These are phyloP conservation scores for Nymphaea colorata DNA, from an alignment of 164 flowering plant genomes.

Conservation along the genomic window DNA sequence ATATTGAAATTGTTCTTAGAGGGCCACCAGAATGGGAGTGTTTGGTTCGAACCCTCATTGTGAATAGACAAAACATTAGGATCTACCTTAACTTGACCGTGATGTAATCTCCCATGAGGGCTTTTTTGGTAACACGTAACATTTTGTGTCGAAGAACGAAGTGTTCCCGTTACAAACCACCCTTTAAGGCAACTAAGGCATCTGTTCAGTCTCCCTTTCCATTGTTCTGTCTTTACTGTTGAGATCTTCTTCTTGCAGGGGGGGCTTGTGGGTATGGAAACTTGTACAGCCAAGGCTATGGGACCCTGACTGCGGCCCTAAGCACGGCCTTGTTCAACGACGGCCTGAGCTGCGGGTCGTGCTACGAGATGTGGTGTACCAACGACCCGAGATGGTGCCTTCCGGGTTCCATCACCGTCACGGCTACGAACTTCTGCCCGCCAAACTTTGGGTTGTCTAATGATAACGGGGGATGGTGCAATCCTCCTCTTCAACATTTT, in stretches of 20 bases:
- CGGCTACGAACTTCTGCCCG: constrained; percentile 49
- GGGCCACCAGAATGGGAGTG: too few relatives aligned
- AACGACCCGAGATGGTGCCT: constrained; percentile 36
- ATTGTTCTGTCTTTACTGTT: too few relatives aligned
- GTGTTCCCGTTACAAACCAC: neutral
- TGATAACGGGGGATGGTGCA: constrained; percentile 58
- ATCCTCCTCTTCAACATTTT: constrained; percentile 47
- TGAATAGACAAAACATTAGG: too few relatives aligned
- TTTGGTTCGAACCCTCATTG: too few relatives aligned
- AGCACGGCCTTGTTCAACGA: constrained; percentile 34
- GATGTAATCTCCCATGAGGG: neutral
- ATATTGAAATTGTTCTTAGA: too few relatives aligned
- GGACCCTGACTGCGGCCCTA: constrained; percentile 32
- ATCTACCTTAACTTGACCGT: neutral
- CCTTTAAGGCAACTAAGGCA: neutral
- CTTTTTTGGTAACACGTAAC: neutral
- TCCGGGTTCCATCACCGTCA: constrained; percentile 24
- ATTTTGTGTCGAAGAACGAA: neutral
- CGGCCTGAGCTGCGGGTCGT: constrained; percentile 29
- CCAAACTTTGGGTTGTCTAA: constrained; percentile 30
- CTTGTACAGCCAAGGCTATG: constrained; percentile 29
- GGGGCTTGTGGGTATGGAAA: constrained; percentile 44
- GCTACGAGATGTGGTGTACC: constrained; percentile 29
- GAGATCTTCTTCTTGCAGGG: constrained; percentile 10
- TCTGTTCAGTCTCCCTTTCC: too few relatives aligned